phyloP scores from a whole-genome alignment of 1,284 basidiomycete genomes.

The Boletus semigastroideus region DNA sequence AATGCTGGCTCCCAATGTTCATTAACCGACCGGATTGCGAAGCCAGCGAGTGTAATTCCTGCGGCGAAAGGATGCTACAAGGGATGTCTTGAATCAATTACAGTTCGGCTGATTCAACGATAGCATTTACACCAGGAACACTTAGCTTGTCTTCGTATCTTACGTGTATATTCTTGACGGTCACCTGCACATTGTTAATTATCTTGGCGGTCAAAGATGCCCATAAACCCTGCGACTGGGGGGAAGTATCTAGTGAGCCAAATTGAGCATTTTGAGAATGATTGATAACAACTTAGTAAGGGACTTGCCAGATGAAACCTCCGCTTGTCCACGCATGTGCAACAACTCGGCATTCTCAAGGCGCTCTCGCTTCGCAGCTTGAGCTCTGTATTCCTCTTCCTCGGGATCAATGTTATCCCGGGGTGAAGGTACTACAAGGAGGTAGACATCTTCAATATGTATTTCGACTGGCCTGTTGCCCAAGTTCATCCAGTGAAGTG shows the following conservation, averaged over 20 bases:
- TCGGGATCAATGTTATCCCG: constrained; percentile 73
- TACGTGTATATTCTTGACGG: constrained; percentile 92
- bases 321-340: constrained; percentile 67
- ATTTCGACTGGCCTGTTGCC: constrained; percentile 93
- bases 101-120: background rate
- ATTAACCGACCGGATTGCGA: constrained; percentile 93
- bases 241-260: constrained; percentile 49
- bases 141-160: constrained; percentile 96
- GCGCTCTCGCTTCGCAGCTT: constrained; percentile 88
- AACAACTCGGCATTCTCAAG: constrained; percentile 89
- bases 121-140: constrained; percentile 75
- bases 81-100: background rate
- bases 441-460: constrained; percentile 91
- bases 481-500: constrained; percentile 95
- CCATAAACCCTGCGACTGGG: constrained; percentile 80
- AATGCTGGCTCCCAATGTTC: constrained; percentile 93
- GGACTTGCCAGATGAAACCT: constrained; percentile 46
- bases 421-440: constrained; percentile 87
- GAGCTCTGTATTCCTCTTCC: constrained; percentile 82
- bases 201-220: constrained; percentile 89
- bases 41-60: constrained; percentile 89
- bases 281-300: constrained; percentile 2
- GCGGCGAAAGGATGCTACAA: constrained; percentile 90
- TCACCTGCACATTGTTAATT: constrained; percentile 96
- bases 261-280: background rate